Evolutionary conservation across 306 rosid genomes (phyloP), one percentile per base, ranked within the genome.

Genomic region (Ormosia emarginata): DNA sequence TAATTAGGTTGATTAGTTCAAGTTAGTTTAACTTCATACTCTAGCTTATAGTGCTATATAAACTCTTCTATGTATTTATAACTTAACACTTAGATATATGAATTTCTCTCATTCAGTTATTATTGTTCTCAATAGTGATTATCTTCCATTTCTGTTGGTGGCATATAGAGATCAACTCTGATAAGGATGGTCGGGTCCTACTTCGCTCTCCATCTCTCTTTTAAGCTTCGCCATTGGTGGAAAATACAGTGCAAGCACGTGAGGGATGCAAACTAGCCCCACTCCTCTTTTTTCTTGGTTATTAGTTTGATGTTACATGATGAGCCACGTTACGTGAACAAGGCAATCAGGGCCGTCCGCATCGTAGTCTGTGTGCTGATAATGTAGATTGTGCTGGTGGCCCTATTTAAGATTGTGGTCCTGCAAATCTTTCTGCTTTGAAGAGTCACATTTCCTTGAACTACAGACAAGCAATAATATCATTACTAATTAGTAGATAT

Each of bases 231-330:
- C 61, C 77, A 68, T 81, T 85, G 85, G 87, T 88, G 86, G 83
- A 57, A 30, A 65, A 3, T 30, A 61, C 87, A 79, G 40, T 70
- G 53, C 77, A 44, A 32, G 79, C 92, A 87, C 83, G 89, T 81
- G 89, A 83, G 46, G 68, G 91, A 78, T 62, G 86, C 66, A 71
- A 67, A 30, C 71, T 17, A 62, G 84, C 87, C 85, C 87, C 89
- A 78, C 85, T 81, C 90, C 66, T 81, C 83, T 41, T 67, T 74
- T 7, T 33, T 34, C 4, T 7, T 15, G 52, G 67, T 33, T 62
- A 32, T 15, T 15, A 68, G 15, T 34, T 56, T 34, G 39, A 85
- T 58, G 88, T 86, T 44, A 14, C 41, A 11, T 37, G 43, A 14
- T 41, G 3, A 71, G 66, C 87, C 94, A 79, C 89, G 87, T 78